These are phyloP conservation scores for Teratosphaeria gauchensis DNA, from an alignment of 2,329 filamentous ascomycete genomes.

Conservation along the genomic window DNA sequence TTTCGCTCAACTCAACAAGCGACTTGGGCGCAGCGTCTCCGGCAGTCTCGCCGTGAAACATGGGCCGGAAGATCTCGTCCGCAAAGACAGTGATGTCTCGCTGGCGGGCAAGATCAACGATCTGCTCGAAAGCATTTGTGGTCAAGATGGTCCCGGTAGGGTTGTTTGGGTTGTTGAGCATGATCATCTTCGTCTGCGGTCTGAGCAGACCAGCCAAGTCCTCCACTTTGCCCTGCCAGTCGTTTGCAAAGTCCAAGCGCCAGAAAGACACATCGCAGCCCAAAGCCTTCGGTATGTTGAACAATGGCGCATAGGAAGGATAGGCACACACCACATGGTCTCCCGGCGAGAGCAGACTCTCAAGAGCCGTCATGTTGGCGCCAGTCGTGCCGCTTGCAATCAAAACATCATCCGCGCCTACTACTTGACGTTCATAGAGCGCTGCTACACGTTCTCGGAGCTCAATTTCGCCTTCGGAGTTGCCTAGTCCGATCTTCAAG, in stretches of 20 bases:
- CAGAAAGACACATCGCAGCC: neutral
- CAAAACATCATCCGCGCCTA: no score
- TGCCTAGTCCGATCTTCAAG: no score
- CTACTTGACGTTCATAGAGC: no score
- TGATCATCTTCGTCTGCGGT: neutral
- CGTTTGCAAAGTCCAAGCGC: no score
- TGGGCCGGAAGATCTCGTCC: neutral
- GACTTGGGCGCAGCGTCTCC: neutral
- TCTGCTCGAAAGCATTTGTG: neutral
- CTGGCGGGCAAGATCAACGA: neutral
- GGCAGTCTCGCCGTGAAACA: neutral
- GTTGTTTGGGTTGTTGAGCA: neutral
- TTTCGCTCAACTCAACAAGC: neutral
- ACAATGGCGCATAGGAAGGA: neutral
- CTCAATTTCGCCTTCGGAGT: no score
- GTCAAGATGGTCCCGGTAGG: neutral
- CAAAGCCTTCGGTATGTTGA: neutral
- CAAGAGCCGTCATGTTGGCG: no score
- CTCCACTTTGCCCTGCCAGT: neutral
- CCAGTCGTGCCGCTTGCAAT: no score
- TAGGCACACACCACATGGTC: neutral
- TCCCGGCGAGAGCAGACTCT: no score
- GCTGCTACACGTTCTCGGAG: no score
- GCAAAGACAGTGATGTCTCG: neutral
- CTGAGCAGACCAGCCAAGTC: neutral